Percentiles rank a stretch among this genome's conserved stretches.
These are phyloP conservation scores for Elymus sibiricus DNA, from an alignment of 176 grass and related monocot genomes.

Conservation along the genomic window DNA sequence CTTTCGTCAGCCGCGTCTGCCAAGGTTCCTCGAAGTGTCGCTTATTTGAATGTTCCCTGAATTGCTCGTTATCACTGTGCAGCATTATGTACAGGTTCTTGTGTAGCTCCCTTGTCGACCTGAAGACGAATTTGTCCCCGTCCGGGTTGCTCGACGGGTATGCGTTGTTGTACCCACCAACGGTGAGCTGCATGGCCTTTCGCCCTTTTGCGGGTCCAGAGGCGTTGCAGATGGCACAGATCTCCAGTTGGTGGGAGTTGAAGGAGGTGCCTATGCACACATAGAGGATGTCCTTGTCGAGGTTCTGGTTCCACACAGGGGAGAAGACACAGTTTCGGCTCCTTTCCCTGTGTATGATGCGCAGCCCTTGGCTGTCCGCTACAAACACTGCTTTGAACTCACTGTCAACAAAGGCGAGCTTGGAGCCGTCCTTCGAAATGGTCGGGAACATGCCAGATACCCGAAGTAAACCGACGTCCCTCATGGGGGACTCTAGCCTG, in stretches of 20 bases:
- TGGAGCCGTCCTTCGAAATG: constrained; percentile 29
- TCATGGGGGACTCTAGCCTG: neutral
- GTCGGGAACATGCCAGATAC: constrained; percentile 29
- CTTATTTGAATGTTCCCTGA: too few relatives aligned
- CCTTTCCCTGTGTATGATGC: neutral
- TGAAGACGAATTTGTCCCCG: constrained; percentile 12
- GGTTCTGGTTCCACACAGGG: constrained; percentile 43
- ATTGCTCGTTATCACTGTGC: neutral
- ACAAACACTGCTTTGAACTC: constrained; percentile 34
- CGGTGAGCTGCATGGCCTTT: neutral
- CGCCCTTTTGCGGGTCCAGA: neutral
- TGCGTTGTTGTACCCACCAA: neutral
- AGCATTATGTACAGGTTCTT: constrained; percentile 40
- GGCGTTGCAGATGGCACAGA: constrained; percentile 13
- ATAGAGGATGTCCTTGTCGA: constrained; percentile 15
- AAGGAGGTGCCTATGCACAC: constrained; percentile 19
- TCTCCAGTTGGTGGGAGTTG: neutral
- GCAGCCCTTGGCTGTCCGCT: constrained; percentile 12
- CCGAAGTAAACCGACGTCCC: neutral
- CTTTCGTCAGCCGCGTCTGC: constrained; percentile 10
- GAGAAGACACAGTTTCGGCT: neutral
- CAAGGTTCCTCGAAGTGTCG: neutral
- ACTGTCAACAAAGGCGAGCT: constrained; percentile 34
- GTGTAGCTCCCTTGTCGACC: too few relatives aligned
- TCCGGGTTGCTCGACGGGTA: constrained; percentile 18